Conservation (phyloP, 1,284 basidiomycete genomes). For the Trichosporon ovoides region DNA sequence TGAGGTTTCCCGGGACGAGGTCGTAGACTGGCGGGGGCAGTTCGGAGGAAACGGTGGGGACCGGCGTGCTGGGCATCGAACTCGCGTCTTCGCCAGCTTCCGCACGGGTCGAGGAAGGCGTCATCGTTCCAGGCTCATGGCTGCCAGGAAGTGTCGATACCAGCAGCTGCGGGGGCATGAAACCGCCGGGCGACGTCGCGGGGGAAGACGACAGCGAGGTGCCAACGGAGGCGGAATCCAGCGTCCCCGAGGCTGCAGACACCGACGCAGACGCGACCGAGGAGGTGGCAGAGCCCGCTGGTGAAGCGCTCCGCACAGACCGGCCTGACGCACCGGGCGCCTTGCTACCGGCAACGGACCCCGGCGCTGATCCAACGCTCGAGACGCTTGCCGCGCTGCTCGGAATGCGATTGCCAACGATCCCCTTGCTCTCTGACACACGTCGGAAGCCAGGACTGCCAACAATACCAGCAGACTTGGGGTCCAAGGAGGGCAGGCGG, state of each 20-base stretch:
- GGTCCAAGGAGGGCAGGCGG: constrained; percentile 41
- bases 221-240: constrained; percentile 27
- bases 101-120: constrained; percentile 43
- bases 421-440: constrained; percentile 34
- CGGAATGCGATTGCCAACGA: constrained; percentile 45
- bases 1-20: constrained; percentile 37
- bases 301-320: constrained; percentile 26
- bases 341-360: constrained; percentile 1
- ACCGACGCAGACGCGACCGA: constrained; percentile 7
- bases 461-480: constrained; percentile 35
- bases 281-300: constrained; percentile 27
- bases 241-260: constrained; percentile 18
- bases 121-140: constrained; percentile 28
- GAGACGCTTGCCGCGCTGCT: constrained; percentile 13
- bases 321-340: constrained; percentile 1
- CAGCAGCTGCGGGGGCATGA: constrained; percentile 26
- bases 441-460: constrained; percentile 22
- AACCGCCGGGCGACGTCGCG: constrained; percentile 23
- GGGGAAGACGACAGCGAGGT: constrained; percentile 35
- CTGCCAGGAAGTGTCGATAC: constrained; percentile 34
- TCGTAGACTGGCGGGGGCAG: constrained; percentile 31
- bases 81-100: constrained; percentile 38
- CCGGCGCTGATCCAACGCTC: constrained; percentile 2
- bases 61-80: constrained; percentile 38
- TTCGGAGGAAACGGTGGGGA: constrained; percentile 25